Conservation (phyloP, 345 rosid genomes). For the Syzygium jambos region DNA sequence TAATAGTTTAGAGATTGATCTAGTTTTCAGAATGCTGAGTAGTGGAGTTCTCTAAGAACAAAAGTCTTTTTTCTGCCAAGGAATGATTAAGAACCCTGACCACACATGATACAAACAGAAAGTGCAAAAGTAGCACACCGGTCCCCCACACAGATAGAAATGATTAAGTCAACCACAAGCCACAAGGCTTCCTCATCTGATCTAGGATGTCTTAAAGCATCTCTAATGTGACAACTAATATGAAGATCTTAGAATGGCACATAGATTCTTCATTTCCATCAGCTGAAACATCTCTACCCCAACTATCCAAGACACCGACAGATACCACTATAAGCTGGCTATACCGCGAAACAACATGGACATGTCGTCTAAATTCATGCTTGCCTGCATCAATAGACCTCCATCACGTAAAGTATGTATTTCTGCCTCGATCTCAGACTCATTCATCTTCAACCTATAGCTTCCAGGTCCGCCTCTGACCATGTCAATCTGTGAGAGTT, state of each 20-base stretch:
- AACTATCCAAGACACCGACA: background rate
- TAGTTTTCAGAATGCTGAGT: background rate
- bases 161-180: background rate
- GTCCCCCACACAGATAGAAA: background rate
- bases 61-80: background rate
- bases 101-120: background rate
- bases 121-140: background rate
- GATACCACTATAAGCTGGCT: background rate
- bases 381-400: slow-evolving; percentile 98
- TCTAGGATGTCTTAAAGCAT: background rate
- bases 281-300: background rate
- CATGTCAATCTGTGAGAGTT: slow-evolving; percentile 66
- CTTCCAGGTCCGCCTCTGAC: slow-evolving; percentile 94
- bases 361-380: slow-evolving; percentile 6
- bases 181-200: background rate
- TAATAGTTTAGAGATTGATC: background rate
- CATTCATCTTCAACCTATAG: slow-evolving; percentile 79
- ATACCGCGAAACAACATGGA: background rate
- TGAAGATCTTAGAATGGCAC: background rate
- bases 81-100: background rate
- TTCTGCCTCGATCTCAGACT: slow-evolving; percentile 89
- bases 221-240: background rate
- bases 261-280: background rate
- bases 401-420: slow-evolving; percentile 99
- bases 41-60: background rate